Evolutionary conservation across 2,329 filamentous ascomycete species (phyloP).

Genomic region (Diplodia seriata): DNA sequence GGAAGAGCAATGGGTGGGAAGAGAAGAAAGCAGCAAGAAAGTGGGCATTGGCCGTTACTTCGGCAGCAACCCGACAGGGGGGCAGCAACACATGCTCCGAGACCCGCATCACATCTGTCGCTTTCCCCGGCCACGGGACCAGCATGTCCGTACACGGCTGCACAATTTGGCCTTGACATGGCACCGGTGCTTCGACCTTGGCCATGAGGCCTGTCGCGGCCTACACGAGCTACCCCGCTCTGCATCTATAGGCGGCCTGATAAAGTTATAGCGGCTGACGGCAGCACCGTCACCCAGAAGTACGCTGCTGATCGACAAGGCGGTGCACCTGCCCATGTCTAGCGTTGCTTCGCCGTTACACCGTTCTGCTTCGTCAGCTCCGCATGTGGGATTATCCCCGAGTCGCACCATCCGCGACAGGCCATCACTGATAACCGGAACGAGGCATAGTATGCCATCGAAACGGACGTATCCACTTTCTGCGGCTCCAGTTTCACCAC

Average conservation of each 20-base stretch:
- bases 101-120: background rate
- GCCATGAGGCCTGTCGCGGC: background rate
- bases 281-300: background rate
- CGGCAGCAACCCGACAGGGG: constrained; percentile 7
- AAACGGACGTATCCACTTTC: background rate
- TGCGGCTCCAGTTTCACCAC: background rate
- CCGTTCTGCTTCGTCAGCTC: background rate
- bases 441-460: background rate
- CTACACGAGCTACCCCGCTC: background rate
- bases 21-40: background rate
- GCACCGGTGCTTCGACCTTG: background rate
- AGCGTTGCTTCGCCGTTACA: background rate
- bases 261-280: background rate
- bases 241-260: background rate
- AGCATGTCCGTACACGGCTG: background rate
- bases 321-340: background rate
- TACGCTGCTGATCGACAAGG: background rate
- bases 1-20: too few relatives aligned
- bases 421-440: too few relatives aligned
- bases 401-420: background rate
- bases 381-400: background rate
- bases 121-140: background rate
- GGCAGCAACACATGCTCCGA: background rate
- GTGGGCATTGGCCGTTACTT: constrained; percentile 16
- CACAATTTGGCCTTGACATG: background rate